Base-by-base conservation (phyloP, 2,329 filamentous ascomycete species). In the Stromatinia cepivora region DNA sequence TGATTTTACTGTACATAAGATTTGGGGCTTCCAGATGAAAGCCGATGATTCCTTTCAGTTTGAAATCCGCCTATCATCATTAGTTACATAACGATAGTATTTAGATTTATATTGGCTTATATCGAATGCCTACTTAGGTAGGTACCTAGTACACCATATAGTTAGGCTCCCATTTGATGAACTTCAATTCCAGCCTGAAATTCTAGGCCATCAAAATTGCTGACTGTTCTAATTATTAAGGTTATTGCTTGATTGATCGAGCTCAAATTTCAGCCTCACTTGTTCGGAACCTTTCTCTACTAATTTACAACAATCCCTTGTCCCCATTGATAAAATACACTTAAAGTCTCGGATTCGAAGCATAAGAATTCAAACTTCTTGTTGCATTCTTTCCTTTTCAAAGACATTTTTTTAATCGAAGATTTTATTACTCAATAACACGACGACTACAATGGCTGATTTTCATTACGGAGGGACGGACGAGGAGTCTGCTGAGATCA, bases 401-500 rank as follows among this genome's bases (percentile, higher is more conserved):
- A 53, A 42, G 13, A 25, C 34, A 28, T 17, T 52, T 42, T 25
- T 67, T 15, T 31, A 45, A 45, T 53, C 34, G 20, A 67, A 52
- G 42, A 39, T 36, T 36, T 52, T n/a, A 62, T 62, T 28, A 52
- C 34, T 15, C 20, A 67, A 17, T 28, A 39, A 67, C 66, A 56
- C 66, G 66, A 61, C 66, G 56, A 61, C 20, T 67, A 75, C 66
- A 73, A 93, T 93, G 90, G 87, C 87, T 75, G 91, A 93, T 80
- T 90, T 90, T 80, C 85, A 88, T 77, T 93, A 87, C 79, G 90
- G 89, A 76, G 88, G 88, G 76, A 87, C 88, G 34, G 92, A 94
- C 52, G 92, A 94, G 81, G 92, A 95, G 82, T 92, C 91, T 79
- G 86, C 86, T 72, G 91, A 94, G 82, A 87, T 97, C 77, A 91